These are phyloP conservation scores for Barnettozyma wickerhamii DNA, from an alignment of 805 yeast species.

Conservation along the genomic window DNA sequence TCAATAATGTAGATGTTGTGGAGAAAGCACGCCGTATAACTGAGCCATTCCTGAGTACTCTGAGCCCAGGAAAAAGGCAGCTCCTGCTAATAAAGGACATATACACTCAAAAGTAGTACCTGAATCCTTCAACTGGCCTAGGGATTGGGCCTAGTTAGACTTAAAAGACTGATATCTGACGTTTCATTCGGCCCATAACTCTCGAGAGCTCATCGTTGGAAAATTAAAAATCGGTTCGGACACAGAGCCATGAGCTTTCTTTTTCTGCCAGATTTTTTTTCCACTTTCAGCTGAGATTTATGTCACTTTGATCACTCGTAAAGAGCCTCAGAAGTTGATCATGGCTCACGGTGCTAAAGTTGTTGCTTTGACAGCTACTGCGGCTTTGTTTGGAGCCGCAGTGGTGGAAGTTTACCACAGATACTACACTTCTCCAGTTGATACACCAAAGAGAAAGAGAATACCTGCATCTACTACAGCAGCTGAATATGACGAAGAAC, in stretches of 20 bases:
- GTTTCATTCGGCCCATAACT: too few relatives aligned
- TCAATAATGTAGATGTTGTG: neutral
- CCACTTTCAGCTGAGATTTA: neutral
- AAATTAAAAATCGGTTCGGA: neutral
- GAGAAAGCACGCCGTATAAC: constrained; percentile 10
- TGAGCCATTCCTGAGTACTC: neutral
- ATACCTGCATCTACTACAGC: neutral
- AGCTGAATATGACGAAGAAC: constrained; percentile 50
- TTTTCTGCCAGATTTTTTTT: neutral
- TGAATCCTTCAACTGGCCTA: too few relatives aligned
- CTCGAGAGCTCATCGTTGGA: neutral
- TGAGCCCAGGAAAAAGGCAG: neutral
- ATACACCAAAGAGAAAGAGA: neutral
- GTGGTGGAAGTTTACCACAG: constrained; percentile 17
- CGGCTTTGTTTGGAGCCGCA: constrained; percentile 13
- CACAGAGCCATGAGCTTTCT: constrained; percentile 5
- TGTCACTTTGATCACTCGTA: neutral
- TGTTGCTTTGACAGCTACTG: constrained; percentile 2
- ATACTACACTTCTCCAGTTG: constrained; percentile 7
- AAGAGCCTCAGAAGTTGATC: neutral
- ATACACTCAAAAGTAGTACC: too few relatives aligned
- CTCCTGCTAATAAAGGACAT: neutral
- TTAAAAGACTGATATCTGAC: too few relatives aligned
- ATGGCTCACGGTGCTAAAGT: constrained; percentile 5
- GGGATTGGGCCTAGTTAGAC: too few relatives aligned